A percentile compares a stretch with the other conserved stretches of the same genome.
phyloP scores from a whole-genome alignment of 306 rosid genomes.

The Medicago ruthenica region DNA sequence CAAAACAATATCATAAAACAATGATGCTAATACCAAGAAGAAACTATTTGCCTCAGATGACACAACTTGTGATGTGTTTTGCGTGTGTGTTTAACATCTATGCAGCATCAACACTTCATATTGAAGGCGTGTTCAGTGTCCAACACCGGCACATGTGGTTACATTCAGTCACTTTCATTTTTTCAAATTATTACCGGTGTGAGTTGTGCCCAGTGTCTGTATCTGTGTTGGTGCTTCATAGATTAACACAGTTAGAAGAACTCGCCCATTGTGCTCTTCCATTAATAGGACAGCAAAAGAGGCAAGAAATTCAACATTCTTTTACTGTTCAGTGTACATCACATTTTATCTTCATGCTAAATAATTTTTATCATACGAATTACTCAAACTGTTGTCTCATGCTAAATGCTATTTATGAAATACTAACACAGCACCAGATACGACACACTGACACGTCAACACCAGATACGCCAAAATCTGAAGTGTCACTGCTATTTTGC shows the following conservation, averaged over 20 bases:
- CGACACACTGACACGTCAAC: too few species aligned
- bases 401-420: background rate
- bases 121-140: background rate
- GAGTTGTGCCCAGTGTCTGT: too few species aligned
- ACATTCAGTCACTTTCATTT: background rate
- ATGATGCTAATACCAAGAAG: slow-evolving; percentile 22
- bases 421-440: too few species aligned
- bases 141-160: background rate
- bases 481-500: background rate
- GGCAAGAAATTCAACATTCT: slow-evolving; percentile 16
- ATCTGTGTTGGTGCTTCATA: background rate
- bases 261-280: background rate
- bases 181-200: too few species aligned
- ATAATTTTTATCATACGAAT: too few species aligned
- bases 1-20: slow-evolving; percentile 39
- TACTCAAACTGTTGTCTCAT: too few species aligned
- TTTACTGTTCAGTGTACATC: slow-evolving; percentile 2
- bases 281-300: slow-evolving; percentile 1
- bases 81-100: slow-evolving; percentile 10
- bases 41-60: slow-evolving; percentile 13
- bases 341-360: too few species aligned
- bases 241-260: slow-evolving; percentile 13
- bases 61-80: background rate
- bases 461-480: too few species aligned
- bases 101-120: background rate